These are phyloP conservation scores for Penicilliopsis zonata DNA, from an alignment of 495 filamentous ascomycete genomes.

Conservation along the genomic window DNA sequence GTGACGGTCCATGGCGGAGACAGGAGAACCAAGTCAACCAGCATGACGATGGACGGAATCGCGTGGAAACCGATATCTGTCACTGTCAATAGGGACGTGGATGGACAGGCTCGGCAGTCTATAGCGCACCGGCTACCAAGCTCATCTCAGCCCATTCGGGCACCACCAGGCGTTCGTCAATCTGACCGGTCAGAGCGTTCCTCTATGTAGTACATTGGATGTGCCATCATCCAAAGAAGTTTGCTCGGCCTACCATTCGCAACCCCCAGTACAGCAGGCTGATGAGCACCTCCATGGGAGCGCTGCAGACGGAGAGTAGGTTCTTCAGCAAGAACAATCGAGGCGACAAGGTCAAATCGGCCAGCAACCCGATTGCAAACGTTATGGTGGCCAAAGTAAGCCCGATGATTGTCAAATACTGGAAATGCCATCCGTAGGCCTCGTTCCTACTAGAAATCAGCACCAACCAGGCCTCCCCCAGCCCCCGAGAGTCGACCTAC, in stretches of 20 bases:
- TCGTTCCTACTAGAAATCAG: slow-evolving; percentile 36
- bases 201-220: too few relatives aligned
- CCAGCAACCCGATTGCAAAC: slow-evolving; percentile 57
- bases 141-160: slow-evolving; percentile 36
- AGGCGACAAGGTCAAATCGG: slow-evolving; percentile 57
- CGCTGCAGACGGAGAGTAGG: slow-evolving; percentile 52
- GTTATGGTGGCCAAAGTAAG: slow-evolving; percentile 56
- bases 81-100: slow-evolving; percentile 7
- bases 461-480: slow-evolving; percentile 12
- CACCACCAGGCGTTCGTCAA: slow-evolving; percentile 52
- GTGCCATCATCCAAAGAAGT: slow-evolving; percentile 4
- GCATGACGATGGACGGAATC: slow-evolving; percentile 59
- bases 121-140: slow-evolving; percentile 25
- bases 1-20: slow-evolving; percentile 72
- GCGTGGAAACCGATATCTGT: slow-evolving; percentile 71
- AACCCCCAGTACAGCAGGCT: slow-evolving; percentile 80
- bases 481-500: slow-evolving; percentile 21
- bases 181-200: slow-evolving; percentile 22
- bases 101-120: neutral
- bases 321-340: slow-evolving; percentile 66
- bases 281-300: slow-evolving; percentile 73
- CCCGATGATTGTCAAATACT: slow-evolving; percentile 78
- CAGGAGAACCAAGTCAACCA: slow-evolving; percentile 60
- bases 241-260: slow-evolving; percentile 31
- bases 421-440: slow-evolving; percentile 73